A percentile compares a stretch with the other conserved stretches of the same genome.
phyloP scores from a whole-genome alignment of 495 filamentous ascomycete species.

The Penicillium verhagenii region DNA sequence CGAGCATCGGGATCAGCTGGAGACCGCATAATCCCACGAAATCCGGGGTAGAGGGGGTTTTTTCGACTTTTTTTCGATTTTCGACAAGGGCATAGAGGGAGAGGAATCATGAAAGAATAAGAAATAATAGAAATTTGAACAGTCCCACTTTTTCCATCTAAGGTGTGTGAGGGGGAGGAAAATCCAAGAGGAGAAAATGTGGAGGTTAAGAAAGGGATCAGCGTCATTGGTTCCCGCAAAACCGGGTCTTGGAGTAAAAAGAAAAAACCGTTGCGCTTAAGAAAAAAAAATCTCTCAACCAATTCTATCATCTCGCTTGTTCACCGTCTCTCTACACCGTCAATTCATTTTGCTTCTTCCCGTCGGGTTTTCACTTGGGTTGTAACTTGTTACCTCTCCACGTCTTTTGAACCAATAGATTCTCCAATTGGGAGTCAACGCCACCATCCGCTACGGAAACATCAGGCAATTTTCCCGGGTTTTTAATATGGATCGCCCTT shows the following conservation, averaged over 20 bases:
- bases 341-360: too few species aligned
- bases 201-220: neutral
- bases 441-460: too few species aligned
- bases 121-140: neutral
- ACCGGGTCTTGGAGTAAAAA: neutral
- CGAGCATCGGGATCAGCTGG: neutral
- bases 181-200: neutral
- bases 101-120: neutral
- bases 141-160: neutral
- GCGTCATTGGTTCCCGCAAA: conserved; percentile 5
- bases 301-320: neutral
- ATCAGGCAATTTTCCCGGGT: too few species aligned
- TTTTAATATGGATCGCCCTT: too few species aligned
- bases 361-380: too few species aligned
- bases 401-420: too few species aligned
- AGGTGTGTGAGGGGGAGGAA: neutral
- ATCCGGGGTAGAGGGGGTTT: conserved; percentile 19
- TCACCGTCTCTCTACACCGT: too few species aligned
- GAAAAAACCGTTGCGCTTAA: neutral
- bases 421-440: too few species aligned
- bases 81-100: neutral
- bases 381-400: too few species aligned
- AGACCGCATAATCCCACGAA: conserved; percentile 4
- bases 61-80: too few species aligned
- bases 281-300: too few species aligned